Conservation (phyloP, 176 grass and related monocot genomes). For the Oryza australiensis region DNA sequence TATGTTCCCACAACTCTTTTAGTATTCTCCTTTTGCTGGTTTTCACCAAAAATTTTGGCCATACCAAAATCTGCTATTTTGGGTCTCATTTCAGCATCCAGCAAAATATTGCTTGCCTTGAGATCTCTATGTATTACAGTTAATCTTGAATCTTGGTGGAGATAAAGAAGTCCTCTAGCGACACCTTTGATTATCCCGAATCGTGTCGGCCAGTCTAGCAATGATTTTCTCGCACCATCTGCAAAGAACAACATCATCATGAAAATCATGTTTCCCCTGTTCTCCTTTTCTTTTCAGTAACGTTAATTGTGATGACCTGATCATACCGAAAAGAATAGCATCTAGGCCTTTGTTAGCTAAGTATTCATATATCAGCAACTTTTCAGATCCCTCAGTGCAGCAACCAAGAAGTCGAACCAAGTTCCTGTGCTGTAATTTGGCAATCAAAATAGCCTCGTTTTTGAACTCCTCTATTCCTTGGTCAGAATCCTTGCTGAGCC, state of each 20-base stretch:
- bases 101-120: conserved; percentile 58
- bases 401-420: conserved; percentile 48
- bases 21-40: conserved; percentile 60
- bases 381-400: conserved; percentile 50
- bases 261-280: background rate
- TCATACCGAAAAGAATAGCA: conserved; percentile 43
- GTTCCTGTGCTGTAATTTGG: conserved; percentile 50
- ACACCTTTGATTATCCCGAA: conserved; percentile 53
- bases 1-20: conserved; percentile 64
- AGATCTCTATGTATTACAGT: conserved; percentile 69
- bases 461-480: conserved; percentile 57
- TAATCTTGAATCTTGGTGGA: conserved; percentile 64
- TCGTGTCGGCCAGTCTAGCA: conserved; percentile 47
- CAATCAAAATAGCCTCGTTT: conserved; percentile 36
- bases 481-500: conserved; percentile 44
- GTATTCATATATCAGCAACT: conserved; percentile 57
- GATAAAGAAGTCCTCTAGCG: conserved; percentile 63
- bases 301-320: background rate
- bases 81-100: conserved; percentile 54
- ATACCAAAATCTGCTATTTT: conserved; percentile 74
- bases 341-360: conserved; percentile 44
- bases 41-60: conserved; percentile 69
- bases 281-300: background rate
- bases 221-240: conserved; percentile 37
- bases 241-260: background rate